Percentiles rank a stretch among this genome's conserved stretches.
These are phyloP conservation scores for Luffa acutangula DNA, from an alignment of 306 rosid genomes.

Conservation along the genomic window DNA sequence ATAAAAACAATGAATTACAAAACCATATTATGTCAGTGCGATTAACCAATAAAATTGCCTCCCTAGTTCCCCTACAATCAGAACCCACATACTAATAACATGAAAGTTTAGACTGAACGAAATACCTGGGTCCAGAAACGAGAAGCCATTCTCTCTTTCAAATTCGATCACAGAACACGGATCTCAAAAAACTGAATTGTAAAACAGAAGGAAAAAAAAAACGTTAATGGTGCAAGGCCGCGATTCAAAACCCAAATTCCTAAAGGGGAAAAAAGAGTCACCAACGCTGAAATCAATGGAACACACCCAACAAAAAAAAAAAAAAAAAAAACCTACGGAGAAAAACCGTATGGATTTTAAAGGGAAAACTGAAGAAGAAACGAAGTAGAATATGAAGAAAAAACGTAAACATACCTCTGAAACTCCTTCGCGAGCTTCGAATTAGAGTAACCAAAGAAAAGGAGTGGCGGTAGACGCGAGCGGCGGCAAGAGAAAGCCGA, in stretches of 20 bases:
- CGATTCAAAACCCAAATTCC: background rate
- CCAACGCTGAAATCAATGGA: background rate
- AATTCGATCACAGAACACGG: background rate
- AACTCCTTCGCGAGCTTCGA: background rate
- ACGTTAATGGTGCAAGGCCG: background rate
- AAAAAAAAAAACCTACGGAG: background rate
- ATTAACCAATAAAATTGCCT: background rate
- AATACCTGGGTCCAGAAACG: conserved; percentile 52
- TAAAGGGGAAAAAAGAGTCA: background rate
- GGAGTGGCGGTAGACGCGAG: background rate
- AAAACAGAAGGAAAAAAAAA: background rate
- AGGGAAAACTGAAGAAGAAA: background rate
- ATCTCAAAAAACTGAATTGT: background rate
- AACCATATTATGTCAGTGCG: background rate
- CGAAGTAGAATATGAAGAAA: background rate
- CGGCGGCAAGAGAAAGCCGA: background rate
- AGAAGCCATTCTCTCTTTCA: conserved; percentile 24
- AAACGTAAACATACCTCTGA: background rate
- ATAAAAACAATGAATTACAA: background rate
- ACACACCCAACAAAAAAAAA: background rate
- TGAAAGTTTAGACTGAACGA: background rate
- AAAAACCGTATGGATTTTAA: background rate
- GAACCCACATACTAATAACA: background rate
- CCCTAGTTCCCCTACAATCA: background rate
- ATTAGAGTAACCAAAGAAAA: background rate